Evolutionary conservation across 257 asterid species (phyloP).

Genomic region (Penstemon barbatus): DNA sequence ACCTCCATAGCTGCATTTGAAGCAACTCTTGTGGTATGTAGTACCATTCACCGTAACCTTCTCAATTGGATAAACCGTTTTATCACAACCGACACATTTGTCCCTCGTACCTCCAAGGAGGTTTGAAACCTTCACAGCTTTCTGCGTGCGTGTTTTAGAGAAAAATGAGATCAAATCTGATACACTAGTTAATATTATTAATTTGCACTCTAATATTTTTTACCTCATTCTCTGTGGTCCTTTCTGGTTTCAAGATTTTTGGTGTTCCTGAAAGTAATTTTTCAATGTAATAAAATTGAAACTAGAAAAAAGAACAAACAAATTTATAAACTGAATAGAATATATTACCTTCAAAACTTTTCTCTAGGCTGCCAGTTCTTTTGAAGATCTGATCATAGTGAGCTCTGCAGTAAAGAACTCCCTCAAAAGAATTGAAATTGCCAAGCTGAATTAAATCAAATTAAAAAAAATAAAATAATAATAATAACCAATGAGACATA

Average conservation of each 20-base stretch:
- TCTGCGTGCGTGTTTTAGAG: slow-evolving; percentile 30
- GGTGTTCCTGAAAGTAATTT: slow-evolving; percentile 49
- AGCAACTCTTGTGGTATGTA: slow-evolving; percentile 73
- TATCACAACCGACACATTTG: slow-evolving; percentile 63
- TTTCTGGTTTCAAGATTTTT: slow-evolving; percentile 57
- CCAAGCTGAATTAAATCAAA: slow-evolving; percentile 46
- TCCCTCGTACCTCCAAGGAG: slow-evolving; percentile 67
- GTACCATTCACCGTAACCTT: slow-evolving; percentile 67
- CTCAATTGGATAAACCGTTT: slow-evolving; percentile 72
- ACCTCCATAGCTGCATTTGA: slow-evolving; percentile 77
- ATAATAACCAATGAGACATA: neutral
- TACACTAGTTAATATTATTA: too few species aligned
- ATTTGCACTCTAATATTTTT: neutral
- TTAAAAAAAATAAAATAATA: neutral
- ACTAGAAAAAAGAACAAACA: neutral
- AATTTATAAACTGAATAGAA: neutral
- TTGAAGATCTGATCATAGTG: slow-evolving; percentile 76
- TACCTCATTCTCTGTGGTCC: slow-evolving; percentile 57
- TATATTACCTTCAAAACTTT: slow-evolving; percentile 65
- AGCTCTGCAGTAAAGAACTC: slow-evolving; percentile 70
- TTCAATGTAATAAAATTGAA: slow-evolving; percentile 13
- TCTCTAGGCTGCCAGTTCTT: slow-evolving; percentile 81
- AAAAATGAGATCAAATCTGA: neutral
- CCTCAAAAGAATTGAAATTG: slow-evolving; percentile 79
- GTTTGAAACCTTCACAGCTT: slow-evolving; percentile 58